Base-by-base conservation (phyloP, 2,329 filamentous ascomycete genomes). In the Venturia nashicola region DNA sequence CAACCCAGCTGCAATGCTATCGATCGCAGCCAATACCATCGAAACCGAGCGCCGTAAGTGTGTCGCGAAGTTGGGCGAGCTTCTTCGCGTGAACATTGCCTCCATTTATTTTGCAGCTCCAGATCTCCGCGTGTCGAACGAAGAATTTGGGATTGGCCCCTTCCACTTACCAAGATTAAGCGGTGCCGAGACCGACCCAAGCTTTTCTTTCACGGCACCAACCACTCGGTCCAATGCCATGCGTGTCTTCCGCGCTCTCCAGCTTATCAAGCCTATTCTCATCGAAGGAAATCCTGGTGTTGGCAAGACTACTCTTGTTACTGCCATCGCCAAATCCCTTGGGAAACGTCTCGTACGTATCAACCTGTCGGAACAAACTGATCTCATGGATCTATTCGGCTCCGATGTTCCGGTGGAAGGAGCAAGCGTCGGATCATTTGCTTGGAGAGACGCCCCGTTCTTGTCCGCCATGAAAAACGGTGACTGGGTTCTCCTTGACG, bases 281-380 rank as follows among this genome's bases (percentile, higher is more conserved):
- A 83, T 99, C 2, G 94, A 99, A 77, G 94, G 95, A 43, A 97
- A 90, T 69, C 94, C 94, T n/a, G 94, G 94, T 72, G 94, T 99
- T 27, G 94, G 94, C 64, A 99, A 99, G 78, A 99, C 94, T 0
- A 96, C 93, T 1, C 81, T 99, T 16, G 86, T 99, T 27, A 87
- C 88, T 57, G 92, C 94, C 0, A 79, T 99, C 57, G 89, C 95
- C 1, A 83, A 84, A 68, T 86, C 87, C 4, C 88, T 90, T 67
- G 91, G 92, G 5, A 87, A 87, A 66, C 88, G 89, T 8, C 77
- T 99, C 67, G 96, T 91, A 0, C 84, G 94, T 69, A 97, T 99
- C 76, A 99, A 99, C 71, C 80, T 99, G 65, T 97, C 94, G 0
- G 94, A 99, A 69, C 94, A 99, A 76, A 99, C 95, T 0, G 94